phyloP scores from a whole-genome alignment of 306 rosid genomes.

The Vigna mungo region DNA sequence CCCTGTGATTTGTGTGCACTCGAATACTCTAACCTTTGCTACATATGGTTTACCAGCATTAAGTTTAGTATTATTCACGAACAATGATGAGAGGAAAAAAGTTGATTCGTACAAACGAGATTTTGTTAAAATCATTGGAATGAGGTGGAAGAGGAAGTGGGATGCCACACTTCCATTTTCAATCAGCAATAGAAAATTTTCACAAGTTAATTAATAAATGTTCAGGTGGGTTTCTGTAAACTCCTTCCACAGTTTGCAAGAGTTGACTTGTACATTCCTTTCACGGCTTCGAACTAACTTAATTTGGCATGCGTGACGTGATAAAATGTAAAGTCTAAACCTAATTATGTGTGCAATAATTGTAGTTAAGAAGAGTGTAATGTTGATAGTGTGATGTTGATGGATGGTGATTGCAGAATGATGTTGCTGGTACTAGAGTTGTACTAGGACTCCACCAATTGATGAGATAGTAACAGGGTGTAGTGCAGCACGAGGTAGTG shows the following conservation, averaged over 20 bases:
- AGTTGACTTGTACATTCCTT: not conserved
- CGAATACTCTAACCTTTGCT: not conserved
- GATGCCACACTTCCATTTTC: no score
- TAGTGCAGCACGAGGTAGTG: constrained; percentile 40
- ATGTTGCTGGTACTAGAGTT: constrained; percentile 35
- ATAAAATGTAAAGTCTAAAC: not conserved
- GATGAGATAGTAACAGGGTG: constrained; percentile 20
- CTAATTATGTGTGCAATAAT: not conserved
- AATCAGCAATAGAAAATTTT: no score
- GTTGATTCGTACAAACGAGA: not conserved
- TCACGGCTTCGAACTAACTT: no score
- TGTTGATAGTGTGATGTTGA: not conserved
- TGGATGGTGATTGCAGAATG: not conserved
- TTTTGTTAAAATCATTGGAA: not conserved
- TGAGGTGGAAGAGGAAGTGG: not conserved
- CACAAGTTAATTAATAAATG: no score
- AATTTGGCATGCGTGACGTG: not conserved
- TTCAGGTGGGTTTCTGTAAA: not conserved
- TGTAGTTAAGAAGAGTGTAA: not conserved
- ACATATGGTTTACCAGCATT: not conserved
- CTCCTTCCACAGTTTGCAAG: not conserved
- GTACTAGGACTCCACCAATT: constrained; percentile 48
- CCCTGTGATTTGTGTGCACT: no score
- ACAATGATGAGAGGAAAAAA: not conserved
- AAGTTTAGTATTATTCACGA: not conserved